These are phyloP conservation scores for Aegilops tauschii DNA, from an alignment of 176 grass and related monocot genomes.

Conservation along the genomic window DNA sequence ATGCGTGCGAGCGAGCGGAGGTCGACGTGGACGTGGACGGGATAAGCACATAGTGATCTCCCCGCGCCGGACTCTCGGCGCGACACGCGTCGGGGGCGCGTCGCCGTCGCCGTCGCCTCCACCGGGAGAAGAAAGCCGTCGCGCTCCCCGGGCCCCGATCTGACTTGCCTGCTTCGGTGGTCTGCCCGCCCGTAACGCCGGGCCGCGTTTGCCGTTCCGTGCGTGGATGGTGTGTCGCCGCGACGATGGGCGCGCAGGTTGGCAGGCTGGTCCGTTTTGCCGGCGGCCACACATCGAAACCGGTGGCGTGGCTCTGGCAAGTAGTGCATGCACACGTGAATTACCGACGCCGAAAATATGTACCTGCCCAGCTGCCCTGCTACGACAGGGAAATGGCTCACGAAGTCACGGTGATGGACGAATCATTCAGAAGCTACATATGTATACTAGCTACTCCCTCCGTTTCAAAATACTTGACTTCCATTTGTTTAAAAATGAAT, in stretches of 20 bases:
- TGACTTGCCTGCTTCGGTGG: constrained; percentile 1
- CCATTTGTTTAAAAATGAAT: too few species aligned
- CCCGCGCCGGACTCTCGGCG: not conserved
- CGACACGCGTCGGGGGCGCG: constrained; percentile 25
- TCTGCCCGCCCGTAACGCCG: not conserved
- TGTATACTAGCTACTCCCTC: too few species aligned
- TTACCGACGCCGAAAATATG: too few species aligned
- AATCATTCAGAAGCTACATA: not conserved
- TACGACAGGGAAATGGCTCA: not conserved
- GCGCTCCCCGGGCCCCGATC: not conserved
- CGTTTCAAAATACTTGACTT: too few species aligned
- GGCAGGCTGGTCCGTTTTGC: not conserved
- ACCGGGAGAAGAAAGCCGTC: not conserved
- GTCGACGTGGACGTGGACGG: not conserved
- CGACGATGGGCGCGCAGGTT: not conserved
- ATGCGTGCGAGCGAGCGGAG: constrained; percentile 13
- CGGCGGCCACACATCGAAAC: not conserved
- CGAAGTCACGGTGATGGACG: not conserved
- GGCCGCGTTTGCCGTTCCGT: not conserved
- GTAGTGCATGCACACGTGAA: too few species aligned
- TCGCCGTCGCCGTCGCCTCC: not conserved
- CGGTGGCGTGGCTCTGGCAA: too few species aligned
- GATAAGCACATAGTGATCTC: not conserved
- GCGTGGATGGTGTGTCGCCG: not conserved
- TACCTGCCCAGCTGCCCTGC: not conserved